Percentiles rank a stretch among this genome's conserved stretches.
Evolutionary conservation across 345 rosid genomes (phyloP).

Genomic region (Arabidopsis suecica): DNA sequence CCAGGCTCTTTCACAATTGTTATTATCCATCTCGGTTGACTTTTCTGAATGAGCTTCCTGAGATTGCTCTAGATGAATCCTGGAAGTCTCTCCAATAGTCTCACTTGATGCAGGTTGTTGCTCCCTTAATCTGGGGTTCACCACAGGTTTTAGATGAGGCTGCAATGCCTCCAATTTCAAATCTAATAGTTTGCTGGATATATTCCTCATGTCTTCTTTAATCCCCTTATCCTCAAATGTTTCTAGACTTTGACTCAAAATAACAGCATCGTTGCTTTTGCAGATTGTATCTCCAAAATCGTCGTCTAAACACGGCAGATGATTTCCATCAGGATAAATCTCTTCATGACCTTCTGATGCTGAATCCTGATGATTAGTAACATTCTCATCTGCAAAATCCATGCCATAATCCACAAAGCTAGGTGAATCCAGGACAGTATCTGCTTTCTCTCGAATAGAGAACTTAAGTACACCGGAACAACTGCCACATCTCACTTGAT

Average conservation of each 20-base stretch:
- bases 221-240: constrained; percentile 34
- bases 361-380: constrained; percentile 36
- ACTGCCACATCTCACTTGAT: constrained; percentile 75
- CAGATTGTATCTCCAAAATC: constrained; percentile 21
- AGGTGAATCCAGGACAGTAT: constrained; percentile 46
- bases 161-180: constrained; percentile 18
- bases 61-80: constrained; percentile 32
- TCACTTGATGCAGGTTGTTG: constrained; percentile 32
- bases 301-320: constrained; percentile 27
- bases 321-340: constrained; percentile 23
- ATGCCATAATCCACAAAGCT: constrained; percentile 12
- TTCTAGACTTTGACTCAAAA: constrained; percentile 31
- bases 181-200: constrained; percentile 16
- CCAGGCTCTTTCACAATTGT: background rate
- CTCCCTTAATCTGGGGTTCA: constrained; percentile 16
- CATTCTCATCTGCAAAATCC: constrained; percentile 27
- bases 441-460: constrained; percentile 52
- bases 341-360: constrained; percentile 40
- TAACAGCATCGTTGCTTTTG: constrained; percentile 43
- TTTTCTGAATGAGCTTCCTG: constrained; percentile 33
- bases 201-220: constrained; percentile 32
- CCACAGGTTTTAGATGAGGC: constrained; percentile 21
- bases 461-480: constrained; percentile 69
- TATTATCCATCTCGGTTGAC: constrained; percentile 7
- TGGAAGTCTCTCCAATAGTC: constrained; percentile 12